Conservation (phyloP, 2,329 filamentous ascomycete species). For the Botryotinia globosa region DNA sequence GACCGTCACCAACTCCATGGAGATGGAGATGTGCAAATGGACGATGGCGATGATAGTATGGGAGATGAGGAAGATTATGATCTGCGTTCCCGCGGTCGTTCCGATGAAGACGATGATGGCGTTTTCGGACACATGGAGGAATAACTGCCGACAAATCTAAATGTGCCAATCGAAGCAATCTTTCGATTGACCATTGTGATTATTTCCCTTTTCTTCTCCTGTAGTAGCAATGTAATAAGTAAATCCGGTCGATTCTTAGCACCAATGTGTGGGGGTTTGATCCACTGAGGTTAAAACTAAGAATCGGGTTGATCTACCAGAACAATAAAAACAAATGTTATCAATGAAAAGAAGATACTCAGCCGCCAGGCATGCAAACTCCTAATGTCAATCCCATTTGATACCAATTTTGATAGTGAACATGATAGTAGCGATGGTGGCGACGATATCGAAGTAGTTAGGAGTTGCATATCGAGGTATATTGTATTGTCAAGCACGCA, state of each 20-base stretch:
- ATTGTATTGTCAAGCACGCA: background rate
- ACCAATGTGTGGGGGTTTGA: slow-evolving; percentile 60
- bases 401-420: background rate
- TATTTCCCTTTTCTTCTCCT: slow-evolving; percentile 31
- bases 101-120: slow-evolving; percentile 89
- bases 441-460: background rate
- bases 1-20: slow-evolving; percentile 54
- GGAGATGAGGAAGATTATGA: slow-evolving; percentile 65
- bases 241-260: slow-evolving; percentile 51
- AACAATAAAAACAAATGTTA: slow-evolving; percentile 34
- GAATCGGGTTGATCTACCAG: slow-evolving; percentile 46
- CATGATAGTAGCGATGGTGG: background rate
- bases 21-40: slow-evolving; percentile 65
- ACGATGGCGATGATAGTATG: slow-evolving; percentile 61
- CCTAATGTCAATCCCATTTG: background rate
- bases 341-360: slow-evolving; percentile 5
- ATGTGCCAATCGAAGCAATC: slow-evolving; percentile 6
- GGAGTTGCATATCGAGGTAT: background rate
- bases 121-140: slow-evolving; percentile 98
- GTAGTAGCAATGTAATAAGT: slow-evolving; percentile 30
- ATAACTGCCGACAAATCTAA: slow-evolving; percentile 43
- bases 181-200: slow-evolving; percentile 16
- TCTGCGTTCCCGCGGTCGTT: slow-evolving; percentile 58
- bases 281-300: slow-evolving; percentile 71
- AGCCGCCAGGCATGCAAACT: background rate